phyloP scores from a whole-genome alignment of 805 yeast species.

The Torulaspora franciscae region DNA sequence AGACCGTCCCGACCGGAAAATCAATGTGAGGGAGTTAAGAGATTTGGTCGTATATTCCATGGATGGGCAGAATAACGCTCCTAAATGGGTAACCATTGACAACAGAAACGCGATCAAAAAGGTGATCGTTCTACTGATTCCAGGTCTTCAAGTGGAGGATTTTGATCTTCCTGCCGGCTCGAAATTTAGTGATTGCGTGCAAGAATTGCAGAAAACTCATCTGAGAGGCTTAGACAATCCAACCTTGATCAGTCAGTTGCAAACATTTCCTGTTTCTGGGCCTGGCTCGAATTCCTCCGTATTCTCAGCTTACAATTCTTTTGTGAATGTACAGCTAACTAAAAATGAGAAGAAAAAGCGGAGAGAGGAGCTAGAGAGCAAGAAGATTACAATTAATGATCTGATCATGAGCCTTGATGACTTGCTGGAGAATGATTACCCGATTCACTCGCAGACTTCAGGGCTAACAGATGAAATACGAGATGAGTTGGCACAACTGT shows the following conservation, averaged over 20 bases:
- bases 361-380: constrained; percentile 27
- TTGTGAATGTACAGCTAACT: constrained; percentile 53
- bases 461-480: constrained; percentile 14
- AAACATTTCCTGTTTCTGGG: constrained; percentile 45
- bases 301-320: constrained; percentile 50
- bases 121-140: constrained; percentile 54
- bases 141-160: constrained; percentile 53
- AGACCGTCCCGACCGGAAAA: constrained; percentile 27
- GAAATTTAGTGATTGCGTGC: constrained; percentile 14
- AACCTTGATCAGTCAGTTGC: constrained; percentile 7
- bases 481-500: constrained; percentile 10
- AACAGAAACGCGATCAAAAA: constrained; percentile 46
- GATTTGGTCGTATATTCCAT: constrained; percentile 43
- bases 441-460: constrained; percentile 47
- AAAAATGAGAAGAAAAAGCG: constrained; percentile 49
- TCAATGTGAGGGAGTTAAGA: constrained; percentile 41
- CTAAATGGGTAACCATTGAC: constrained; percentile 46
- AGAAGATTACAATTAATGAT: constrained; percentile 46
- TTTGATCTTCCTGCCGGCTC: constrained; percentile 33
- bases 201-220: constrained; percentile 5
- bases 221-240: constrained; percentile 9
- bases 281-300: constrained; percentile 64
- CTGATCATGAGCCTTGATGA: constrained; percentile 49
- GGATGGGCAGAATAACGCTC: constrained; percentile 40
- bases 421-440: constrained; percentile 49